Percentiles rank a stretch among this genome's conserved stretches.
These are phyloP conservation scores for Prillingera fragicola DNA, from an alignment of 1,284 basidiomycete genomes.

Conservation along the genomic window DNA sequence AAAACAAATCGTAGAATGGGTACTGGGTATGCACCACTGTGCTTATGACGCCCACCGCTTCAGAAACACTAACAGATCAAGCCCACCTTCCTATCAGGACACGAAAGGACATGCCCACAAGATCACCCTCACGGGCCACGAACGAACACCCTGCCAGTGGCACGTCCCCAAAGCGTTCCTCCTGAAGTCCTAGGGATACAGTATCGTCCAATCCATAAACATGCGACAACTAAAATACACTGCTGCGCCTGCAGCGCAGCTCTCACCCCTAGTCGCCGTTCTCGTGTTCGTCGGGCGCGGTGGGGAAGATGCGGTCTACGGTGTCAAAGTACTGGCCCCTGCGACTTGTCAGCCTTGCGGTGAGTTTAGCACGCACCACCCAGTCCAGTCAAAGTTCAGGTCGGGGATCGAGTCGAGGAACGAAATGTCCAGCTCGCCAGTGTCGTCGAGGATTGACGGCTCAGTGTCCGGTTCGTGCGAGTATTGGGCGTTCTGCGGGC, in stretches of 20 bases:
- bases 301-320: conserved; percentile 13
- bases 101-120: no score
- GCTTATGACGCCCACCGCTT: not conserved
- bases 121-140: no score
- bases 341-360: not conserved
- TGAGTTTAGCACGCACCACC: conserved; percentile 19
- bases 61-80: no score
- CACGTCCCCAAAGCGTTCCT: no score
- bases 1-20: not conserved
- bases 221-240: no score
- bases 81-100: no score
- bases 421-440: conserved; percentile 52
- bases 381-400: conserved; percentile 76
- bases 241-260: no score
- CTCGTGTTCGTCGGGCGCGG: no score
- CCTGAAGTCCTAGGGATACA: no score
- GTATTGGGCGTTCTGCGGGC: conserved; percentile 10
- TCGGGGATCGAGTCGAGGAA: conserved; percentile 74
- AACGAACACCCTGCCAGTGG: no score
- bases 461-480: conserved; percentile 3
- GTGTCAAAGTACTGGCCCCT: conserved; percentile 21
- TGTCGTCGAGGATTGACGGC: not conserved
- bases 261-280: no score
- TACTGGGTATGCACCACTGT: not conserved
- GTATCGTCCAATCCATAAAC: no score